Evolutionary conservation across 2,329 filamentous ascomycete species (phyloP).

Genomic region (Sphaceloma murrayae): DNA sequence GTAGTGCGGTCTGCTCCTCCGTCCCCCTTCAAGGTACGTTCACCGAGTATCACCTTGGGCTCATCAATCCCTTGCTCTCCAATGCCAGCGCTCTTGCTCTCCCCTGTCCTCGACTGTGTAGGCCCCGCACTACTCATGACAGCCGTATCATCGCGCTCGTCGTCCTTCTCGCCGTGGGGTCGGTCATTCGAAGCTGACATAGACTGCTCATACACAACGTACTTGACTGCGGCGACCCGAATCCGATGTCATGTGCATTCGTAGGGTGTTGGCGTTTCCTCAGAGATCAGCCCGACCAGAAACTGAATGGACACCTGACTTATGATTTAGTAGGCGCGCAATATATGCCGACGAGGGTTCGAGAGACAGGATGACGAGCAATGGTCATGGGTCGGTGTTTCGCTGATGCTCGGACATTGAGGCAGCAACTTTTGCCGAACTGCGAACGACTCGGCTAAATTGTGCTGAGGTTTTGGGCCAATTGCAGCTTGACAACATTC

Average conservation of each 20-base stretch:
- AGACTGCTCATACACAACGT: conserved; percentile 6
- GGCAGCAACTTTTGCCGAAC: too few relatives aligned
- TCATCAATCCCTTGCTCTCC: too few relatives aligned
- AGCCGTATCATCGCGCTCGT: not conserved
- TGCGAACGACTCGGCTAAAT: too few relatives aligned
- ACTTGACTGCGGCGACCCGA: not conserved
- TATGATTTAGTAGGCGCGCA: too few relatives aligned
- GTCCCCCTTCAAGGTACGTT: too few relatives aligned
- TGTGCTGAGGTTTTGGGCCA: too few relatives aligned
- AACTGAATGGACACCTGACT: too few relatives aligned
- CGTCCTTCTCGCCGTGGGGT: not conserved
- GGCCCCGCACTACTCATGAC: not conserved
- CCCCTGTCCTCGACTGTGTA: not conserved
- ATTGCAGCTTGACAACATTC: conserved; percentile 2
- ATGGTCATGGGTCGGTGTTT: not conserved
- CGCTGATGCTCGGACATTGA: not conserved
- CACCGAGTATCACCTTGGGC: too few relatives aligned
- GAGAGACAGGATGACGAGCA: not conserved
- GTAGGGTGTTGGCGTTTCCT: too few relatives aligned
- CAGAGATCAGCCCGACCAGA: too few relatives aligned
- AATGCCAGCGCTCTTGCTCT: too few relatives aligned
- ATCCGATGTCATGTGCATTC: not conserved
- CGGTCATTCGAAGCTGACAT: conserved; percentile 11
- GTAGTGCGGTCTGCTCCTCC: not conserved
- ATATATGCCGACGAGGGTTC: too few relatives aligned